Evolutionary conservation across 2,329 filamentous ascomycete species (phyloP), one percentile per base, ranked within the genome.

Genomic region (Cladosporium phlei): DNA sequence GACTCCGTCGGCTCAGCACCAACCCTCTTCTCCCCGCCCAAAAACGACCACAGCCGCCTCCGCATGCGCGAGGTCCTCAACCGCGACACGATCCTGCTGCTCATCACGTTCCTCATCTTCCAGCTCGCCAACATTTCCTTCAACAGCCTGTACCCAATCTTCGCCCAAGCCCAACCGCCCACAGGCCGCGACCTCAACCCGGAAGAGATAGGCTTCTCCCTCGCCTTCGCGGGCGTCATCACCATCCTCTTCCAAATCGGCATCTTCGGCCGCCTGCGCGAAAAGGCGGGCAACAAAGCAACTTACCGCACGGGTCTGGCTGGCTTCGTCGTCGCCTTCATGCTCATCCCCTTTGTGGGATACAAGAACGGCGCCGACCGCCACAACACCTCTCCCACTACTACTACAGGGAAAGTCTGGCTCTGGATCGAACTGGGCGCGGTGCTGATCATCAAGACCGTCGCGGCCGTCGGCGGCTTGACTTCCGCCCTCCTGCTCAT

Each of bases 101-200:
- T 98, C 5, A 65, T 80, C 43, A 94, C 90, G 0, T 97, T 95
- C 61, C 79, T 96, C 33, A 84, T 97, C 39, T 98, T 97, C 62
- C 90, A 96, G 60, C 76, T 98, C 4, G 83, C 86, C 51, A 97
- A 97, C 65, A 88, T 96, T 55, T 89, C 88, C 3, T 98, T 90
- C 76, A 96, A 95, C 67, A 91, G 88, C 14, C 73, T 98, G 0
- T 98, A 94, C 59, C 93, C 93, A 1, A 91, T 97, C 45, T 98
- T 97, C 58, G 87, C 85, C 1, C 83, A 90, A 46, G 82, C 85
- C 0, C 67, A 77, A 1, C 74, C 82, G 0, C 93, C 93, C 0
- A 83, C 83, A 0, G 93, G 93, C 14, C 84, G 93, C 30, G 74
- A 76, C 1, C 73, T 97, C 3, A 77, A 77, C 0, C 88, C 91